phyloP scores from a whole-genome alignment of 2,329 filamentous ascomycete species.

The Tolypocladium ophioglossoides region DNA sequence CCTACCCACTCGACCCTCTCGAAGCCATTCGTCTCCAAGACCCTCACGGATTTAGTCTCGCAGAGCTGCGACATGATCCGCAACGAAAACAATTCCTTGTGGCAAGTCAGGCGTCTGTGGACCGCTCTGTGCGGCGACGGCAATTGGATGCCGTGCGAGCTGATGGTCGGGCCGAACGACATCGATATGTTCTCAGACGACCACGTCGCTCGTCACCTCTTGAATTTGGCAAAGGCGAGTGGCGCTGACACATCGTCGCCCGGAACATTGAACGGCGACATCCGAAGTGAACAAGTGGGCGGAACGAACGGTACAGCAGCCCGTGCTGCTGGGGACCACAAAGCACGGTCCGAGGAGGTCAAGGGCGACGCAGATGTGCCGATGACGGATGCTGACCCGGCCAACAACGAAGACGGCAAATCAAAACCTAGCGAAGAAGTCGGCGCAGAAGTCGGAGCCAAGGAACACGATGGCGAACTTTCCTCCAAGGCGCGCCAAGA shows the following conservation, averaged over 20 bases:
- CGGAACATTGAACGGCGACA: conserved; percentile 12
- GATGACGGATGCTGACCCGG: conserved; percentile 18
- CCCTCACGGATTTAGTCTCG: conserved; percentile 58
- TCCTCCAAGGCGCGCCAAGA: neutral
- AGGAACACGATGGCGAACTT: neutral
- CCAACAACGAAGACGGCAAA: conserved; percentile 10
- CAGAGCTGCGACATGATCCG: conserved; percentile 63
- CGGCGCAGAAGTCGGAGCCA: conserved; percentile 3
- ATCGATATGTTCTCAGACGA: conserved; percentile 42
- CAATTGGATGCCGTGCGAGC: conserved; percentile 52
- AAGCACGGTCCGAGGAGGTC: neutral
- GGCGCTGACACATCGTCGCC: conserved; percentile 3
- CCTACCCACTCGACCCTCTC: conserved; percentile 65
- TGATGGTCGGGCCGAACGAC: conserved; percentile 47
- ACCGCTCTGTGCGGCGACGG: conserved; percentile 67
- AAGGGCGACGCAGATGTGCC: conserved; percentile 5
- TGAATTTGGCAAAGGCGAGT: conserved; percentile 15
- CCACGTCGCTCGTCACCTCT: conserved; percentile 27
- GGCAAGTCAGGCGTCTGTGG: conserved; percentile 64
- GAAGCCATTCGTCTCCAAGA: conserved; percentile 62
- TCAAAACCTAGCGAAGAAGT: conserved; percentile 5
- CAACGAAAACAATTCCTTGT: conserved; percentile 62
- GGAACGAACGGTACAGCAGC: conserved; percentile 7
- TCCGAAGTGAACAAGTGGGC: conserved; percentile 1
- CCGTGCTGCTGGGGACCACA: neutral